Evolutionary conservation across 352 stramenopile species (phyloP).

Genomic region (Globisporangium sylvaticum): DNA sequence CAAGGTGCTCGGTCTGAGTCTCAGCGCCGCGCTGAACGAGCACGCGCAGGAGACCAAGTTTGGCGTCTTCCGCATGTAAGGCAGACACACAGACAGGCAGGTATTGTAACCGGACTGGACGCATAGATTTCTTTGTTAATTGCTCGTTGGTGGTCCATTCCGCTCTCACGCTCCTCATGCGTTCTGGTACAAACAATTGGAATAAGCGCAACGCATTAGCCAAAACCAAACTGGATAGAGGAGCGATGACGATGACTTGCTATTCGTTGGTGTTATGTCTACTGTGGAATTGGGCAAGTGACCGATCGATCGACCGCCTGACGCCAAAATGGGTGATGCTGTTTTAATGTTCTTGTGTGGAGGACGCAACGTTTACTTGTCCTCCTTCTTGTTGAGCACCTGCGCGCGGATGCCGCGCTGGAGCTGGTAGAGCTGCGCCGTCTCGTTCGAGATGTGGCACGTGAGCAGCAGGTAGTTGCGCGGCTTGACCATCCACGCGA

Average conservation of each 20-base stretch:
- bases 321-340: neutral
- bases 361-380: conserved; percentile 12
- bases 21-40: conserved; percentile 73
- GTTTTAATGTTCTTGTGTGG: no score
- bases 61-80: conserved; percentile 96
- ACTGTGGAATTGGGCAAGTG: conserved; percentile 7
- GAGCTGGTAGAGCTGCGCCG: conserved; percentile 80
- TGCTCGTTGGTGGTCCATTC: neutral
- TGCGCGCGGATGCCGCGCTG: conserved; percentile 50
- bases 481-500: conserved; percentile 86
- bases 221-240: neutral
- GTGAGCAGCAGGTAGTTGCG: conserved; percentile 84
- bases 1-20: conserved; percentile 33
- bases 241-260: neutral
- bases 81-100: neutral
- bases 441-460: conserved; percentile 83
- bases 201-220: neutral
- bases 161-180: neutral
- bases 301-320: neutral
- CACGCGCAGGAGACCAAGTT: conserved; percentile 87
- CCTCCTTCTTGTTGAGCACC: conserved; percentile 29
- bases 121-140: neutral
- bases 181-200: neutral
- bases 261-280: conserved; percentile 5
- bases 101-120: neutral